Base-by-base conservation (phyloP, 306 rosid species). In the Acacia crassicarpa region DNA sequence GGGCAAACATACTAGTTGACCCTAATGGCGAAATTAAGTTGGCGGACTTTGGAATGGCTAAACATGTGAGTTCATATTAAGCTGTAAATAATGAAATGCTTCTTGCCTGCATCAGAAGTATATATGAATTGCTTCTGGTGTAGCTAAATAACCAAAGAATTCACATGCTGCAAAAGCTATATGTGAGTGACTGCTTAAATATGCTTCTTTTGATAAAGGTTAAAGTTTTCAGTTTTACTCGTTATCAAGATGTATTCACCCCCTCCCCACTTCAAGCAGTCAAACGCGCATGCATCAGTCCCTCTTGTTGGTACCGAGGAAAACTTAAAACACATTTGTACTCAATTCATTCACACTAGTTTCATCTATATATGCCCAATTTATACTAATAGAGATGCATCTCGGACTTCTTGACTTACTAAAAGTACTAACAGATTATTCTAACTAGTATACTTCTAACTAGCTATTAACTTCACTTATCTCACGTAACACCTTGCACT, bases 21-120 rank as follows among this genome's bases (percentile, higher is more conserved):
- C 98, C 99, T 68, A 93, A 91, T 76, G 99, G 99, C 54, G 97
- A 90, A 83, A 84, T 96, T 87, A 96, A 96, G 93, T 85, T 96
- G 91, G 99, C 95, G 19, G 99, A 96, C 86, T 96, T 96, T 68
- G 99, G 99, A 87, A 96, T 96, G 99, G 98, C 99, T 70, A 96
- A 93, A 83, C 98, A 91, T 82, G 98, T 96, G 91, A 49, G 84
- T 56, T 78, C 75, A 49, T 79, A 46, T 79, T 80, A 53, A 54
- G 83, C 74, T 83, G 72, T 69, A 86, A 78, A 74, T 81, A 61
- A 70, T 16, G 53, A 77, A 72, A 69, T 88, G 75, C 73, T 84
- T 46, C 77, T 87, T 70, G 71, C 78, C 35, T 76, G 58, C 70
- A 74, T 72, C 41, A 19, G 75, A 71, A 66, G 78, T 79, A 32